Evolutionary conservation across 2,329 filamentous ascomycete genomes (phyloP).

Genomic region (Kalaharituber pfeilii): DNA sequence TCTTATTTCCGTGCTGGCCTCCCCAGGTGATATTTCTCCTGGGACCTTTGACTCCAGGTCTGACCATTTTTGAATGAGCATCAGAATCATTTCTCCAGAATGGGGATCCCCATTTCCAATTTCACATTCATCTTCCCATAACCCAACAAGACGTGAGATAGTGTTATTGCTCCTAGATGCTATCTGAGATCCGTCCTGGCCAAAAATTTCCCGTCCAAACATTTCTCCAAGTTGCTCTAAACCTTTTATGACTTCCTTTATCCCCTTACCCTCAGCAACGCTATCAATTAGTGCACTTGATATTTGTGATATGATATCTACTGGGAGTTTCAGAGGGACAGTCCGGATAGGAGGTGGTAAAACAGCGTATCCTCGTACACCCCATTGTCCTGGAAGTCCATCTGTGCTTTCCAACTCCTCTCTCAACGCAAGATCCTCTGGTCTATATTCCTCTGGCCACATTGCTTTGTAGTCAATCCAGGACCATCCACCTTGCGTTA

Average conservation of each 20-base stretch:
- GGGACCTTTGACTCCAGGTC: not conserved
- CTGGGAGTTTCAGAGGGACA: slow-evolving; percentile 5
- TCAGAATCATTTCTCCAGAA: not conserved
- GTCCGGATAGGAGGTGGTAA: slow-evolving; percentile 6
- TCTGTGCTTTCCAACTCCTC: slow-evolving; percentile 2
- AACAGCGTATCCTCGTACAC: slow-evolving; percentile 10
- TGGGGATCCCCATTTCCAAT: not conserved
- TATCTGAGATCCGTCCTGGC: not conserved
- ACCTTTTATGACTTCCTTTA: not conserved
- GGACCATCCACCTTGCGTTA: slow-evolving; percentile 5
- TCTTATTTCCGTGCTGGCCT: not conserved
- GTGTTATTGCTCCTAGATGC: too few species aligned
- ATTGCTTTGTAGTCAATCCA: slow-evolving; percentile 8
- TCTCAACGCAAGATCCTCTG: not conserved
- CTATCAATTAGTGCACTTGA: slow-evolving; percentile 10
- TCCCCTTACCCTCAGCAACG: slow-evolving; percentile 10
- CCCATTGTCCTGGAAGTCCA: slow-evolving; percentile 3
- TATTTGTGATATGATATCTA: slow-evolving; percentile 8
- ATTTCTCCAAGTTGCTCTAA: not conserved
- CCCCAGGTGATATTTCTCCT: not conserved
- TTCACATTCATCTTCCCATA: not conserved
- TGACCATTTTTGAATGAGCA: not conserved
- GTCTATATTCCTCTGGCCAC: slow-evolving; percentile 8
- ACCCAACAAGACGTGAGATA: not conserved
- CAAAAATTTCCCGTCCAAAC: not conserved